A percentile compares a stretch with the other conserved stretches of the same genome.
These are phyloP conservation scores for Entomortierella beljakovae DNA, from an alignment of 192 early-diverging fungal genomes.

Conservation along the genomic window DNA sequence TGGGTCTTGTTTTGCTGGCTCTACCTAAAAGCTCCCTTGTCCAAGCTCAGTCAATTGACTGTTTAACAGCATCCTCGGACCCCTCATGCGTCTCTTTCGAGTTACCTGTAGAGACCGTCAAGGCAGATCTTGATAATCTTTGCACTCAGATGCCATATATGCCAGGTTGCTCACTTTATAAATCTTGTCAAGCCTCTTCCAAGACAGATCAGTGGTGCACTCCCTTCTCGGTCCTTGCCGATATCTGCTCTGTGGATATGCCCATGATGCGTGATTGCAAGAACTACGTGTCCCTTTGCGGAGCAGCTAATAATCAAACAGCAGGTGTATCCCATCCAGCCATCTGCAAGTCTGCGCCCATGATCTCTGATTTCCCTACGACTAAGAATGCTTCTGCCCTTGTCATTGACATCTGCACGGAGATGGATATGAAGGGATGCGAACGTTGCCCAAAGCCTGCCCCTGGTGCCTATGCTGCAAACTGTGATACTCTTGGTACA, in stretches of 20 bases:
- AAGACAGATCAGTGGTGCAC: constrained; percentile 63
- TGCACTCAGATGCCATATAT: constrained; percentile 64
- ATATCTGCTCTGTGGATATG: constrained; percentile 63
- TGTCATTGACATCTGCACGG: constrained; percentile 55
- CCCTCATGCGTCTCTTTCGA: constrained; percentile 41
- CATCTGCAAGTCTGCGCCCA: constrained; percentile 43
- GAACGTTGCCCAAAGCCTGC: constrained; percentile 50
- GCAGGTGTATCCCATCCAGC: constrained; percentile 32
- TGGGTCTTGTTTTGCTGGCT: constrained; percentile 8
- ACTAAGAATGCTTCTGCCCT: constrained; percentile 56
- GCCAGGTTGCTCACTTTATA: constrained; percentile 58
- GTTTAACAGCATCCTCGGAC: constrained; percentile 39
- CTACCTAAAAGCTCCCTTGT: neutral
- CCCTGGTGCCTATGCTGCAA: constrained; percentile 57
- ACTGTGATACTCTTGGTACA: constrained; percentile 67
- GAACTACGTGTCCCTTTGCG: constrained; percentile 51
- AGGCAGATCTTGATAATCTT: constrained; percentile 42
- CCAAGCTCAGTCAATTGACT: constrained; percentile 25
- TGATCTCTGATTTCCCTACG: constrained; percentile 58
- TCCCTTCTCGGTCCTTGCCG: constrained; percentile 57
- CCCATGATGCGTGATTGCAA: constrained; percentile 60
- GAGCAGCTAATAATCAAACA: constrained; percentile 20
- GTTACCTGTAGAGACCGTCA: constrained; percentile 38
- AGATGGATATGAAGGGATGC: constrained; percentile 50
- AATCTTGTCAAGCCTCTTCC: constrained; percentile 39